Evolutionary conservation across 176 grass and related monocot species (phyloP).

Genomic region (Lolium rigidum): DNA sequence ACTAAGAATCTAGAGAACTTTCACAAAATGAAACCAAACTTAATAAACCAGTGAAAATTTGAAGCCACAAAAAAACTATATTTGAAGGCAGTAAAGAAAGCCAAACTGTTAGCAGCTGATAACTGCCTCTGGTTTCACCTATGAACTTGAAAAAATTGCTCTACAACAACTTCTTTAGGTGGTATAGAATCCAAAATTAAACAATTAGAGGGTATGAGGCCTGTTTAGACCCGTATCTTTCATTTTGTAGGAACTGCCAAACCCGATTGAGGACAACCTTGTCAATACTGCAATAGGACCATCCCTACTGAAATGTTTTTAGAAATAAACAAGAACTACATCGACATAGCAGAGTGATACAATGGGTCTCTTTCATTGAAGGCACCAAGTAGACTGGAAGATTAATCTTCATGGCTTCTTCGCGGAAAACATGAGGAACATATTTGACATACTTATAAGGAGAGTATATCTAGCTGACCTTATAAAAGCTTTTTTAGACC

Average conservation of each 20-base stretch:
- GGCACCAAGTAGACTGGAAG: conserved; percentile 68
- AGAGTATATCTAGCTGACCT: conserved; percentile 79
- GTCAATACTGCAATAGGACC: conserved; percentile 82
- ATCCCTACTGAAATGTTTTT: conserved; percentile 75
- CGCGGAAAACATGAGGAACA: conserved; percentile 73
- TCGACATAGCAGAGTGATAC: conserved; percentile 92
- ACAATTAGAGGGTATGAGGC: conserved; percentile 74
- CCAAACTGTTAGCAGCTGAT: conserved; percentile 64
- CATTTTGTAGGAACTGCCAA: conserved; percentile 84
- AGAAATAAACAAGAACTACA: conserved; percentile 70
- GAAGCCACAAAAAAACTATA: conserved; percentile 65
- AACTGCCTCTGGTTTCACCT: conserved; percentile 72
- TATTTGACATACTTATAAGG: conserved; percentile 83
- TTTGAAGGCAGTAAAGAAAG: conserved; percentile 72
- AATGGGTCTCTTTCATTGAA: conserved; percentile 83
- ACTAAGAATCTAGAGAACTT: neutral
- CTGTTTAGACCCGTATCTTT: conserved; percentile 88
- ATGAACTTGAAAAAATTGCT: conserved; percentile 85
- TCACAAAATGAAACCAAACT: conserved; percentile 29
- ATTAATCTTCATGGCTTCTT: conserved; percentile 81
- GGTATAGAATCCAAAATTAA: conserved; percentile 84
- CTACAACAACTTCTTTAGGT: conserved; percentile 48
- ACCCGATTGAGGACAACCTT: conserved; percentile 72
- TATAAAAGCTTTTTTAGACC: conserved; percentile 67
- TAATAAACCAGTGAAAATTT: too few relatives aligned